Percentiles rank a stretch among this genome's conserved stretches.
These are phyloP conservation scores for Solanum clarkiae DNA, from an alignment of 257 asterid genomes.

Conservation along the genomic window DNA sequence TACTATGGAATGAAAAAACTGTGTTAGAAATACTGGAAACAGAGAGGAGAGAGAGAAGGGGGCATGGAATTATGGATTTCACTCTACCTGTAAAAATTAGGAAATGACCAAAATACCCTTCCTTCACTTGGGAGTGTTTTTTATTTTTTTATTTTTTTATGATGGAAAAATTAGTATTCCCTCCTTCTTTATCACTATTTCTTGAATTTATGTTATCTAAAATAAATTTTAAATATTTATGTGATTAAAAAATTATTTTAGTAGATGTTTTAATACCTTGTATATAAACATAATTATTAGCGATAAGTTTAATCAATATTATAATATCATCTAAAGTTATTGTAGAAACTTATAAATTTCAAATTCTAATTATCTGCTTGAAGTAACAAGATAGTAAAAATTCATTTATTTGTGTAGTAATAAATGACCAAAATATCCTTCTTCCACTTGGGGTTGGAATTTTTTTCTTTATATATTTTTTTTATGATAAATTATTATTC, in stretches of 20 bases:
- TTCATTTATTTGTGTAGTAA: neutral
- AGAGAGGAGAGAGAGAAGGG: neutral
- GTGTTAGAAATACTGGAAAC: neutral
- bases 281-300: too few relatives aligned
- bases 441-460: too few relatives aligned
- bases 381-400: neutral
- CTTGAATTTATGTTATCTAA: too few relatives aligned
- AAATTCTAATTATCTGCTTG: neutral
- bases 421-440: too few relatives aligned
- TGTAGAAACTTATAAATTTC: neutral
- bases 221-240: too few relatives aligned
- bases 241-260: too few relatives aligned
- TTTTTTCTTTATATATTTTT: too few relatives aligned
- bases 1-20: neutral
- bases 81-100: neutral
- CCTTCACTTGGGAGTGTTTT: neutral
- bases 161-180: neutral
- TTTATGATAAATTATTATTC: neutral
- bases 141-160: too few relatives aligned
- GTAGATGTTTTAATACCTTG: too few relatives aligned
- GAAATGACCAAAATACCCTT: neutral
- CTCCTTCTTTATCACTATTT: neutral
- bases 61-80: neutral
- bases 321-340: neutral
- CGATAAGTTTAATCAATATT: neutral